phyloP scores from a whole-genome alignment of 352 stramenopile species.

The Phytophthora cactorum region DNA sequence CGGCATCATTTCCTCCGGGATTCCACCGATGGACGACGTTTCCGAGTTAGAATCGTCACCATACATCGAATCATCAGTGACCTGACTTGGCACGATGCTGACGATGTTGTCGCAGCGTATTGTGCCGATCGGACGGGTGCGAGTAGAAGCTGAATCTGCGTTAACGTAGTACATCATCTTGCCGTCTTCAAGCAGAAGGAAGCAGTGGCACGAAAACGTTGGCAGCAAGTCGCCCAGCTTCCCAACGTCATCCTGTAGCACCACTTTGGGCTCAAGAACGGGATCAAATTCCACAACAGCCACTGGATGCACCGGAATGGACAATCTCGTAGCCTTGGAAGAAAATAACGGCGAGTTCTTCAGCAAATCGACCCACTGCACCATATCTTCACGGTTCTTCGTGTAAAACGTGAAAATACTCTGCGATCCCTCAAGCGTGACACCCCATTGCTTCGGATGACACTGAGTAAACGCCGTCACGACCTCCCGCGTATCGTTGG shows the following conservation, averaged over 20 bases:
- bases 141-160: constrained; percentile 55
- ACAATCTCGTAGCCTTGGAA: constrained; percentile 53
- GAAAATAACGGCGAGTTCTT: constrained; percentile 89
- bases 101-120: constrained; percentile 85
- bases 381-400: constrained; percentile 75
- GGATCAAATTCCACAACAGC: constrained; percentile 79
- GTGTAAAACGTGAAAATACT: constrained; percentile 91
- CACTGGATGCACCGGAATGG: constrained; percentile 84
- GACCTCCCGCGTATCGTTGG: constrained; percentile 80
- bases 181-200: constrained; percentile 80
- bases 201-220: constrained; percentile 70
- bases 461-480: constrained; percentile 84
- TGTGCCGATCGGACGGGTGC: constrained; percentile 74
- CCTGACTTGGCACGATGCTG: constrained; percentile 75
- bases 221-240: constrained; percentile 82
- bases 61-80: constrained; percentile 41
- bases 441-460: constrained; percentile 85
- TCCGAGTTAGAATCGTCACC: constrained; percentile 15
- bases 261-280: constrained; percentile 67
- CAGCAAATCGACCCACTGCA: constrained; percentile 86
- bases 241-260: constrained; percentile 72
- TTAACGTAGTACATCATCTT: constrained; percentile 86
- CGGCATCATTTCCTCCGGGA: constrained; percentile 66
- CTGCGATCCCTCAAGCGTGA: constrained; percentile 82
- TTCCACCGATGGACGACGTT: constrained; percentile 26